Base-by-base conservation (phyloP, 2,329 filamentous ascomycete species). In the Calonectria multiphialidica region DNA sequence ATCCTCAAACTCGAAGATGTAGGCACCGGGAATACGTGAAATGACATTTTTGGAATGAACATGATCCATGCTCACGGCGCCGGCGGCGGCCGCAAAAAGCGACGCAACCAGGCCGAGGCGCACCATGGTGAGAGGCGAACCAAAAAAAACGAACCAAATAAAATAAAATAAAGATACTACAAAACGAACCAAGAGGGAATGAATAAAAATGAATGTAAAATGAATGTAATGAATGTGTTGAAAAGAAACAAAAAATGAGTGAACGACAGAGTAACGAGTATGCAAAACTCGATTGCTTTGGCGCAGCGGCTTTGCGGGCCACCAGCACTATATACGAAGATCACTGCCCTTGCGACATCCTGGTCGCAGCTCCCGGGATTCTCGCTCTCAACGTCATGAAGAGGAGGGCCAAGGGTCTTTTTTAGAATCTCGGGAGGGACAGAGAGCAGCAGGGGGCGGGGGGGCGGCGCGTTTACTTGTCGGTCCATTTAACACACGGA, bases 1-100 rank as follows among this genome's bases (percentile, higher is more conserved):
- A 23, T 88, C 85, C 55, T 89, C 86, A 64, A 90, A 87, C 74
- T 90, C 88, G 70, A 90, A 84, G 73, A 90, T 87, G 80, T 87
- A 90, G 28, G 86, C 86, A 23, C 88, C 87, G 0, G 86, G 82
- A 15, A 90, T 76, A 47, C 84, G 75, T 28, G 50, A 74, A 40
- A 25, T 65, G 6, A 59, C 64, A 44, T 79, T 70, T 64, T 73
- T 78, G 55, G 71, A 77, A 40, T 73, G 50, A n/a, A 75, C 44
- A 47, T 77, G 74, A n/a, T 78, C 78, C 44, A 79, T 71, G 21
- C 65, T 72, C 21, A 82, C 75, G 18, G 81, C 82, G 21, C 79
- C 77, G 30, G 78, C 79, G 40, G 79, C 81, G 49, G 79, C 77
- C 72, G 82, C 83, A 64, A 85, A 78, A 16, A 86, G 79, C 78